Conservation (phyloP, 192 early-diverging fungal genomes). For the Chytriomyces confervae region DNA sequence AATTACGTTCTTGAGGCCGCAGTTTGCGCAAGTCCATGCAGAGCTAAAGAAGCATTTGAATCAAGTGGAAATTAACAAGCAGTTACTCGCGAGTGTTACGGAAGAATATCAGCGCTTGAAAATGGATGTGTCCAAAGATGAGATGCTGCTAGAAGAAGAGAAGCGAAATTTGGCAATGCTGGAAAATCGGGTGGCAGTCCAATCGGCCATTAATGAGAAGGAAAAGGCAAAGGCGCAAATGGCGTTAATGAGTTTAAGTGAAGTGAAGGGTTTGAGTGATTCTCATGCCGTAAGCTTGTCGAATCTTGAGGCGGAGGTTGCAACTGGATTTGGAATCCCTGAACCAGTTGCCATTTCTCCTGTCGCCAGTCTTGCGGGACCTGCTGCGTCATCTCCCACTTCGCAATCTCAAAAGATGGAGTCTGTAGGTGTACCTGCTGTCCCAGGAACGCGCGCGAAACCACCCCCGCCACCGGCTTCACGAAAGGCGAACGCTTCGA, state of each 20-base stretch:
- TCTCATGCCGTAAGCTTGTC: neutral
- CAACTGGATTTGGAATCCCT: neutral
- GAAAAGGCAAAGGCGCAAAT: constrained; percentile 12
- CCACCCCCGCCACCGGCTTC: constrained; percentile 33
- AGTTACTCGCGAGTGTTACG: constrained; percentile 64
- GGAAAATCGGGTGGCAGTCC: constrained; percentile 28
- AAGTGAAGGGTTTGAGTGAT: neutral
- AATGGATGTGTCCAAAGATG: constrained; percentile 46
- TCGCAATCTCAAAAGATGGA: neutral
- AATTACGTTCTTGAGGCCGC: constrained; percentile 49
- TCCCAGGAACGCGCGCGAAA: neutral
- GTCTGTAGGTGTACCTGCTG: neutral
- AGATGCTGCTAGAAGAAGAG: constrained; percentile 30
- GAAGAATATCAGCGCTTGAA: constrained; percentile 67
- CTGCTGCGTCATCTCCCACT: neutral
- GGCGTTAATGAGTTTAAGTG: constrained; percentile 1
- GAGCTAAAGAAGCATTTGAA: constrained; percentile 67
- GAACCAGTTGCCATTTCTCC: neutral
- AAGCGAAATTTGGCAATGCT: constrained; percentile 10
- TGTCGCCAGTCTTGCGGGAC: neutral
- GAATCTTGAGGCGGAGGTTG: neutral
- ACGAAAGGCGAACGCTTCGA: neutral
- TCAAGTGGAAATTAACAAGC: constrained; percentile 68
- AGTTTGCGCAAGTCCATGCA: constrained; percentile 62
- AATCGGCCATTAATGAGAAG: constrained; percentile 22